Percentiles rank a stretch among this genome's conserved stretches.
These are phyloP conservation scores for Aspergillus campestris DNA, from an alignment of 495 filamentous ascomycete species.

Conservation along the genomic window DNA sequence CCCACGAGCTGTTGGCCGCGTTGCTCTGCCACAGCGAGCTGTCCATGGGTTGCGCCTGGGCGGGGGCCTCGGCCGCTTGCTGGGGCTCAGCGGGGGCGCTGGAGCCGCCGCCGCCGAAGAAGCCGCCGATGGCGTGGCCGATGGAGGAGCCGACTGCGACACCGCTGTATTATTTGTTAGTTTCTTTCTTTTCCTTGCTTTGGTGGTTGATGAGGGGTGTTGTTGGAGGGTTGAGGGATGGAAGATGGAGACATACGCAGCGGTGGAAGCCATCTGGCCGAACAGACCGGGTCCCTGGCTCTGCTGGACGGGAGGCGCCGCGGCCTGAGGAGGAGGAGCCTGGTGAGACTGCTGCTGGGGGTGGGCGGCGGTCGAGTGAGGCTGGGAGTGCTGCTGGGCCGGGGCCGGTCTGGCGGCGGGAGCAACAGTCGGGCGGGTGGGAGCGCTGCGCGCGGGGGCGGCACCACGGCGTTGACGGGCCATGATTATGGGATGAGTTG, in stretches of 20 bases:
- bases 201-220: neutral
- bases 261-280: conserved; percentile 80
- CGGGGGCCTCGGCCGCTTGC: conserved; percentile 32
- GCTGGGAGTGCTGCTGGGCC: conserved; percentile 31
- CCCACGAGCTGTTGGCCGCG: conserved; percentile 39
- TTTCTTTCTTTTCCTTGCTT: conserved; percentile 1
- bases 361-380: conserved; percentile 61
- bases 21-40: conserved; percentile 45
- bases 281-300: conserved; percentile 66
- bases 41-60: conserved; percentile 37
- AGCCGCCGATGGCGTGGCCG: conserved; percentile 84
- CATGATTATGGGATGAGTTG: conserved; percentile 44
- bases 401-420: conserved; percentile 51
- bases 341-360: conserved; percentile 37
- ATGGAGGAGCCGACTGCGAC: conserved; percentile 91
- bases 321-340: conserved; percentile 31
- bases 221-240: neutral
- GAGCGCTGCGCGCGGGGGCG: conserved; percentile 49
- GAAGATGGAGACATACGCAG: conserved; percentile 52
- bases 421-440: conserved; percentile 59
- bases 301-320: conserved; percentile 37
- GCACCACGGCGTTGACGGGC: conserved; percentile 68
- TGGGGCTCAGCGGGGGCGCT: conserved; percentile 50
- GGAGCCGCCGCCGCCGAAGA: conserved; percentile 64
- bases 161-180: conserved; percentile 49